Percentiles rank a stretch among this genome's conserved stretches.
Conservation (phyloP, 768 basidiomycete genomes). For the Leccinum fibrillosum region DNA sequence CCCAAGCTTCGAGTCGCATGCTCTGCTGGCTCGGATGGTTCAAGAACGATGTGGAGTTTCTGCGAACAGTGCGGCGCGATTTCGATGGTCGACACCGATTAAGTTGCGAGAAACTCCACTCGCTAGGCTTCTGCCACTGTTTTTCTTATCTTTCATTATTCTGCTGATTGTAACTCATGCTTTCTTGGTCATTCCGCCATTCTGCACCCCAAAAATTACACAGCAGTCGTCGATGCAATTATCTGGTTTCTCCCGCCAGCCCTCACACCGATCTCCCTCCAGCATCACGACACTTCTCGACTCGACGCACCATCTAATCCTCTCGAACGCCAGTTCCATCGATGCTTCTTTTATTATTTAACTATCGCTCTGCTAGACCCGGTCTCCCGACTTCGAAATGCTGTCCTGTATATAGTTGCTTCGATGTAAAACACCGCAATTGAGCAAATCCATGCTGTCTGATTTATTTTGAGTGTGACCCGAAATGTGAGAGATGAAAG, state of each 20-base stretch:
- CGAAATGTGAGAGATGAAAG: neutral
- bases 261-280: slow-evolving; percentile 12
- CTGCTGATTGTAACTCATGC: slow-evolving; percentile 30
- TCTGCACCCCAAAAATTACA: slow-evolving; percentile 24
- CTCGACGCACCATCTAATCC: slow-evolving; percentile 20
- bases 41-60: slow-evolving; percentile 79
- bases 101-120: slow-evolving; percentile 9
- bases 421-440: slow-evolving; percentile 24
- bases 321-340: slow-evolving; percentile 18
- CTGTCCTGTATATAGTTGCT: slow-evolving; percentile 30
- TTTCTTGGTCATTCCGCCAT: slow-evolving; percentile 19
- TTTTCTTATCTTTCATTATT: slow-evolving; percentile 32
- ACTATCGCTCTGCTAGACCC: slow-evolving; percentile 20
- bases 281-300: slow-evolving; percentile 17
- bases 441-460: slow-evolving; percentile 13
- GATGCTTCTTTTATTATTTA: slow-evolving; percentile 15
- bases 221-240: slow-evolving; percentile 23
- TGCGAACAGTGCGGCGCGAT: slow-evolving; percentile 89
- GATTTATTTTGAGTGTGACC: neutral
- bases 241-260: slow-evolving; percentile 11
- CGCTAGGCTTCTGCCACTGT: slow-evolving; percentile 8
- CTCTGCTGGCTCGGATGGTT: slow-evolving; percentile 63
- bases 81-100: slow-evolving; percentile 81
- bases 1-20: slow-evolving; percentile 82
- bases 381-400: slow-evolving; percentile 20